Percentiles rank a stretch among this genome's conserved stretches.
phyloP scores from a whole-genome alignment of 176 grass and related monocot species.

The bread wheat (Triticum aestivum) region IWGSC_CS_RefSeq_v2.1 NC_057813.1:613715249-613715748 shows the following conservation, averaged over 20 bases:
- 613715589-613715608: slow-evolving; percentile 2
- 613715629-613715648: slow-evolving; percentile 4
- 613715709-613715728: slow-evolving; percentile 88
- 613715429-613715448: slow-evolving; percentile 92
- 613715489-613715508: slow-evolving; percentile 89
- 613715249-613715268: slow-evolving; percentile 86
- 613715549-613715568: slow-evolving; percentile 96
- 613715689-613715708: slow-evolving; percentile 95
- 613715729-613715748: slow-evolving; percentile 72
- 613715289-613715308: slow-evolving; percentile 95
- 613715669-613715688: slow-evolving; percentile 96
- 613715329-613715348: slow-evolving; percentile 89
- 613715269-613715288: slow-evolving; percentile 91
- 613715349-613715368: slow-evolving; percentile 83
- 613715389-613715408: slow-evolving; percentile 77
- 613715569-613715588: not conserved
- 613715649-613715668: slow-evolving; percentile 94
- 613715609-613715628: slow-evolving; percentile 8
- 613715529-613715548: slow-evolving; percentile 97
- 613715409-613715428: slow-evolving; percentile 59
- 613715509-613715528: slow-evolving; percentile 90
- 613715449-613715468: slow-evolving; percentile 95
- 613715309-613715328: slow-evolving; percentile 89
- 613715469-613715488: slow-evolving; percentile 89
- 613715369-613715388: slow-evolving; percentile 80